A percentile compares a stretch with the other conserved stretches of the same genome.
Evolutionary conservation across 1,284 basidiomycete genomes (phyloP).

Genomic region (Pyrrhoderma lamaoense): DNA sequence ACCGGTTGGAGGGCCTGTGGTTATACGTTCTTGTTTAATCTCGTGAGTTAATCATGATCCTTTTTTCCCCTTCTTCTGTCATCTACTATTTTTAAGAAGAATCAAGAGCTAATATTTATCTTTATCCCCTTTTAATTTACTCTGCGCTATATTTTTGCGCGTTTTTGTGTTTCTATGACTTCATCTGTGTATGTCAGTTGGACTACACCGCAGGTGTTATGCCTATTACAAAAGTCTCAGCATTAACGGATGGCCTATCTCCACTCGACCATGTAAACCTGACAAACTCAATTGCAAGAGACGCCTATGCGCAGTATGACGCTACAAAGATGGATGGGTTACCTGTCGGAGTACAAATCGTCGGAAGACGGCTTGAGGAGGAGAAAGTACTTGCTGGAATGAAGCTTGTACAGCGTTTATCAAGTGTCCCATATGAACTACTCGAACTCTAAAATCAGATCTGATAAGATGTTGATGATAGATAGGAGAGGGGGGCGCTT

Average conservation of each 20-base stretch:
- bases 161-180: no score
- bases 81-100: no score
- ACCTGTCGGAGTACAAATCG: slow-evolving; percentile 60
- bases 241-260: slow-evolving; percentile 33
- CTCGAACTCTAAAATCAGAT: background rate
- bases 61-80: background rate
- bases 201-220: slow-evolving; percentile 54
- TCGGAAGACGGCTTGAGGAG: slow-evolving; percentile 52
- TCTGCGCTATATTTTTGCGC: no score
- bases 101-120: no score
- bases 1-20: slow-evolving; percentile 36
- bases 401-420: slow-evolving; percentile 32
- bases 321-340: slow-evolving; percentile 54
- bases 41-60: slow-evolving; percentile 28
- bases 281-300: slow-evolving; percentile 30
- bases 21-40: slow-evolving; percentile 39
- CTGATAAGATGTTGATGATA: background rate
- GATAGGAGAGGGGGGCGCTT: no score
- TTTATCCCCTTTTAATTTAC: no score
- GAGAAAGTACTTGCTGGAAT: slow-evolving; percentile 49
- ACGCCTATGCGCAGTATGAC: slow-evolving; percentile 46
- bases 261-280: slow-evolving; percentile 18
- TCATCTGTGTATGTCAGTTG: slow-evolving; percentile 29
- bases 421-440: background rate
- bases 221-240: slow-evolving; percentile 49